Conservation (phyloP, 768 basidiomycete species). For the Auricularia sp. region DNA sequence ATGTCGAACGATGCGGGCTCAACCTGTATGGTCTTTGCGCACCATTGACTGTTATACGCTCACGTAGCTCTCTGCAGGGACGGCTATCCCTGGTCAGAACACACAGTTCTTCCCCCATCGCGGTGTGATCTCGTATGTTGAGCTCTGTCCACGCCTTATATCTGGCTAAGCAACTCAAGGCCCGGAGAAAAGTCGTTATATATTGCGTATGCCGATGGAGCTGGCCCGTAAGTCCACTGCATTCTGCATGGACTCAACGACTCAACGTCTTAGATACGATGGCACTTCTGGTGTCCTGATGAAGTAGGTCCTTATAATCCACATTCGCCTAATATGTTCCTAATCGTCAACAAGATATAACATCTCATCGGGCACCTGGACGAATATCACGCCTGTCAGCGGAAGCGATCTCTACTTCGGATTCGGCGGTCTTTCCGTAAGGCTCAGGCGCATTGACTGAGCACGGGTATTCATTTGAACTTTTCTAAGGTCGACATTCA, state of each 20-base stretch:
- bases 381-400: slow-evolving; percentile 52
- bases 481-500: slow-evolving; percentile 38
- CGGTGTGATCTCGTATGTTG: slow-evolving; percentile 41
- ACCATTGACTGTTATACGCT: neutral
- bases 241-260: neutral
- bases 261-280: neutral
- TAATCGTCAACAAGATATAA: slow-evolving; percentile 28
- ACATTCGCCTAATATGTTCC: neutral
- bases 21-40: slow-evolving; percentile 35
- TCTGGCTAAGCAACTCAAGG: neutral
- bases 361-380: slow-evolving; percentile 46
- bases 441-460: neutral
- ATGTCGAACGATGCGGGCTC: slow-evolving; percentile 46
- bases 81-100: slow-evolving; percentile 47
- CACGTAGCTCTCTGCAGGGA: slow-evolving; percentile 29
- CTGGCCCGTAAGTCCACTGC: slow-evolving; percentile 44
- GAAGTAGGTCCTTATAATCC: neutral
- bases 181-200: slow-evolving; percentile 48
- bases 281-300: slow-evolving; percentile 11
- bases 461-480: too few species aligned
- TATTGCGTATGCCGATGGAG: slow-evolving; percentile 52
- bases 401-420: slow-evolving; percentile 52
- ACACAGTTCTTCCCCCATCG: slow-evolving; percentile 54
- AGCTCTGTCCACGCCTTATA: neutral
- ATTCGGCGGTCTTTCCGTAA: slow-evolving; percentile 29